Evolutionary conservation across 169 alveolate genomes (phyloP).

Genomic region (Plasmodium adleri): DNA sequence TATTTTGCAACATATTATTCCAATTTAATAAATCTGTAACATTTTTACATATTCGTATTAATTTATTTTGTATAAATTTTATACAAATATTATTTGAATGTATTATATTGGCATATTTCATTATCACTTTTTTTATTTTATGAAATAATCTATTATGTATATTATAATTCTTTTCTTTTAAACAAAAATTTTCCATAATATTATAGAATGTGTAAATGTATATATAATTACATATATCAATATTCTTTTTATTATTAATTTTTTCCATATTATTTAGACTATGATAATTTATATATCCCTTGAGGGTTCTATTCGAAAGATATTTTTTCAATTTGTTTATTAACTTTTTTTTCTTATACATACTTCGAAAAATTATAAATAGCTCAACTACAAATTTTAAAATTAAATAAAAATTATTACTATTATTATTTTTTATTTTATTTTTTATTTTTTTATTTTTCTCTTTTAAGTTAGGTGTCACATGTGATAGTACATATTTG

Average conservation of each 20-base stretch:
- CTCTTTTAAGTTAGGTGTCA: background rate
- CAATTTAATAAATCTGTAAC: conserved; percentile 27
- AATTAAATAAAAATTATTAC: background rate
- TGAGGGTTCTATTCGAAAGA: conserved; percentile 28
- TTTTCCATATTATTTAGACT: background rate
- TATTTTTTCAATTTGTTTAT: conserved; percentile 28
- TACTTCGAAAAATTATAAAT: conserved; percentile 5
- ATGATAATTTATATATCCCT: conserved; percentile 21
- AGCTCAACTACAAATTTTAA: conserved; percentile 20
- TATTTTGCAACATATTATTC: conserved; percentile 7
- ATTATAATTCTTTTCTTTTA: conserved; percentile 14
- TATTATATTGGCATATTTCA: background rate
- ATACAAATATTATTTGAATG: conserved; percentile 14
- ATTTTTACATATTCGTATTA: conserved; percentile 19
- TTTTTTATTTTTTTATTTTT: background rate
- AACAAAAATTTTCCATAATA: conserved; percentile 29
- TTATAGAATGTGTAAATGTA: conserved; percentile 28
- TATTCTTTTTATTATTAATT: background rate
- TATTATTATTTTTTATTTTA: background rate
- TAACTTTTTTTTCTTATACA: conserved; percentile 22
- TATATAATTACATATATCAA: background rate
- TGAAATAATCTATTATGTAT: conserved; percentile 18
- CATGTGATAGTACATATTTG: background rate
- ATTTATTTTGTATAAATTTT: conserved; percentile 15
- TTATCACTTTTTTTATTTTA: conserved; percentile 14